Conservation (phyloP, 176 grass and related monocot genomes). For the Tillandsia fasciculata region DNA sequence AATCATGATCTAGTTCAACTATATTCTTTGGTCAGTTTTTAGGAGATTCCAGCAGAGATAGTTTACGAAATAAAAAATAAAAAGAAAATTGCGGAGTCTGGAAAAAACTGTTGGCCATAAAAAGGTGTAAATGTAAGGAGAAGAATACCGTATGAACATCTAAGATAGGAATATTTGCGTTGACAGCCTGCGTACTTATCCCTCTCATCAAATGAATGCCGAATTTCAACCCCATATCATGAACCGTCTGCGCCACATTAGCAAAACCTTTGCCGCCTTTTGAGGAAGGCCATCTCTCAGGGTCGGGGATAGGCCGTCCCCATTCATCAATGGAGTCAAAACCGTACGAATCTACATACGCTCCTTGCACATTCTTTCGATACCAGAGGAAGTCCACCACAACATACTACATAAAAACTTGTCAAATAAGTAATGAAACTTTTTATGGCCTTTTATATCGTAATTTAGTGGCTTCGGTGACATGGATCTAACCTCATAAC, state of each 20-base stretch:
- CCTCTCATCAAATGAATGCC: constrained; percentile 95
- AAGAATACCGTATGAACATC: constrained; percentile 55
- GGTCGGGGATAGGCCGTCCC: constrained; percentile 76
- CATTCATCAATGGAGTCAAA: constrained; percentile 73
- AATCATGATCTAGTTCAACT: no score
- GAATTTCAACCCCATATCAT: constrained; percentile 79
- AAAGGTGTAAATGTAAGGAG: constrained; percentile 5
- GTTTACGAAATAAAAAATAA: background rate
- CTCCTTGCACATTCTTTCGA: constrained; percentile 59
- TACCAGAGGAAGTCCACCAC: constrained; percentile 89
- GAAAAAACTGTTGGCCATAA: no score
- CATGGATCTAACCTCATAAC: constrained; percentile 59
- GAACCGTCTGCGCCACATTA: constrained; percentile 53
- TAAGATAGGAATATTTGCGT: constrained; percentile 49
- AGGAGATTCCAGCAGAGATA: background rate
- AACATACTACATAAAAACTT: constrained; percentile 38
- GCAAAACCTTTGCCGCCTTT: constrained; percentile 46
- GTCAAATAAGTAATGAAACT: background rate
- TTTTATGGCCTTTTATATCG: background rate
- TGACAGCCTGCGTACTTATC: constrained; percentile 59
- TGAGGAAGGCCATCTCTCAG: constrained; percentile 71
- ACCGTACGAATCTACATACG: constrained; percentile 52
- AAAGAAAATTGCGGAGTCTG: background rate
- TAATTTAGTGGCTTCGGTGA: background rate
- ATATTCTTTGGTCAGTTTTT: no score